Evolutionary conservation across 768 basidiomycete genomes (phyloP).

Genomic region (Pisolithus tinctorius): DNA sequence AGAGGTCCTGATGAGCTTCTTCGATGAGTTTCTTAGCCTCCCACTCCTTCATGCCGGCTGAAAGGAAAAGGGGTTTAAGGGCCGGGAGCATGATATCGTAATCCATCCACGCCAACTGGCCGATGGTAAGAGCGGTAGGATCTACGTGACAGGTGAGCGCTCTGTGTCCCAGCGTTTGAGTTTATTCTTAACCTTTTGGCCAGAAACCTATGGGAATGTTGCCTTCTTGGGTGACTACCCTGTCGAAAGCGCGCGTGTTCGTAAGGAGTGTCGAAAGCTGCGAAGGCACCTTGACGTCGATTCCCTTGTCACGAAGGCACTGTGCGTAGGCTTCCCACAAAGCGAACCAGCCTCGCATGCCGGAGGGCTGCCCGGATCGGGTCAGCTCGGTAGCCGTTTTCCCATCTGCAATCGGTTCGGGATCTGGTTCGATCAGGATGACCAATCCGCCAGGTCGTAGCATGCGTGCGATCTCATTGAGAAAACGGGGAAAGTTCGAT

Average conservation of each 20-base stretch:
- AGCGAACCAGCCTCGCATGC: slow-evolving; percentile 52
- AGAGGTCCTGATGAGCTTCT: slow-evolving; percentile 60
- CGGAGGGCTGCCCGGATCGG: slow-evolving; percentile 27
- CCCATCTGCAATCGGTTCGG: slow-evolving; percentile 43
- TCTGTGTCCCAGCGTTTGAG: slow-evolving; percentile 4
- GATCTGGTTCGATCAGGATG: slow-evolving; percentile 58
- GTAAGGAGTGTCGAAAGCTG: slow-evolving; percentile 46
- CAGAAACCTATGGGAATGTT: slow-evolving; percentile 65
- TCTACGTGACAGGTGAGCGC: slow-evolving; percentile 32
- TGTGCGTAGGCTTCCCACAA: slow-evolving; percentile 58
- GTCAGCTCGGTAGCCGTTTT: slow-evolving; percentile 32
- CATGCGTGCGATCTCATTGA: slow-evolving; percentile 57
- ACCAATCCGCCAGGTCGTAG: slow-evolving; percentile 66
- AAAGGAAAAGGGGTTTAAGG: slow-evolving; percentile 52
- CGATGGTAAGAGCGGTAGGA: slow-evolving; percentile 51
- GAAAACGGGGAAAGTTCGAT: slow-evolving; percentile 51
- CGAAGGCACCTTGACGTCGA: slow-evolving; percentile 54
- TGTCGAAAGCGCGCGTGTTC: slow-evolving; percentile 47
- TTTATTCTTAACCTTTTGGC: slow-evolving; percentile 44
- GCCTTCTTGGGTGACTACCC: slow-evolving; percentile 46
- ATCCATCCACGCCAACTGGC: slow-evolving; percentile 70
- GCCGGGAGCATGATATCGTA: slow-evolving; percentile 61
- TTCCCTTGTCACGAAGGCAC: slow-evolving; percentile 43
- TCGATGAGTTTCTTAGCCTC: slow-evolving; percentile 51
- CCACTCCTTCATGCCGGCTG: slow-evolving; percentile 44